Percentiles rank a stretch among this genome's conserved stretches.
Conservation (phyloP, 2,329 filamentous ascomycete genomes). For the Fusarium luffae region DNA sequence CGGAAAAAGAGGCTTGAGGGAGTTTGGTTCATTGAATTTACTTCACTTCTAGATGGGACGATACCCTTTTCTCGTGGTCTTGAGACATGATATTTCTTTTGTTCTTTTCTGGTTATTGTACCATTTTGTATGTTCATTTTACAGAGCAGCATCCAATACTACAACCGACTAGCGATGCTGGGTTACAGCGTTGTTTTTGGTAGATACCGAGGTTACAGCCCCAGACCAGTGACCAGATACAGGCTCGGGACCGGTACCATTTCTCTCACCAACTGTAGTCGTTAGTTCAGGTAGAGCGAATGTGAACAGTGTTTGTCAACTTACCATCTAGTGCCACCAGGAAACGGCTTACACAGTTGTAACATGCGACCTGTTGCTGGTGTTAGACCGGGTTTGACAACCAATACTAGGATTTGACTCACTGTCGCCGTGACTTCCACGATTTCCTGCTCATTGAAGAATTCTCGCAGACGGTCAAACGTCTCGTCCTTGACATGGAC, state of each 20-base stretch:
- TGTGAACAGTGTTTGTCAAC: slow-evolving; percentile 41
- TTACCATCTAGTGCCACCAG: slow-evolving; percentile 82
- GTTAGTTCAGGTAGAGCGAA: slow-evolving; percentile 44
- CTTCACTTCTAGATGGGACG: slow-evolving; percentile 51
- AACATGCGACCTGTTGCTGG: slow-evolving; percentile 67
- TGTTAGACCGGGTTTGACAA: slow-evolving; percentile 28
- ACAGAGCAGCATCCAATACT: neutral
- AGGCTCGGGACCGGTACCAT: slow-evolving; percentile 62
- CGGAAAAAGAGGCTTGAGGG: slow-evolving; percentile 23
- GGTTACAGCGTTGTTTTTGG: neutral
- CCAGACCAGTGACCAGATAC: slow-evolving; percentile 49
- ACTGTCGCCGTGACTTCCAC: slow-evolving; percentile 85
- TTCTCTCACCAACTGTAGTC: slow-evolving; percentile 66
- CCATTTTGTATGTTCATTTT: neutral
- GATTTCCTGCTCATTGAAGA: slow-evolving; percentile 76
- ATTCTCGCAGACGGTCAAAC: slow-evolving; percentile 69
- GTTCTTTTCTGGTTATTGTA: slow-evolving; percentile 11
- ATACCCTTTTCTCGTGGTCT: slow-evolving; percentile 52
- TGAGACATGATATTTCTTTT: slow-evolving; percentile 28
- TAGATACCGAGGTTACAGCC: slow-evolving; percentile 6
- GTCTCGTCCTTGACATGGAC: slow-evolving; percentile 76
- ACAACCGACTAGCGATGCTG: slow-evolving; percentile 9
- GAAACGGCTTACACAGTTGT: slow-evolving; percentile 88
- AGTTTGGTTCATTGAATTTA: slow-evolving; percentile 38
- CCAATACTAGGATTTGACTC: slow-evolving; percentile 35